Evolutionary conservation across 352 stramenopile genomes (phyloP), one percentile per base, ranked within the genome.

Genomic region (Pythium brassicae): DNA sequence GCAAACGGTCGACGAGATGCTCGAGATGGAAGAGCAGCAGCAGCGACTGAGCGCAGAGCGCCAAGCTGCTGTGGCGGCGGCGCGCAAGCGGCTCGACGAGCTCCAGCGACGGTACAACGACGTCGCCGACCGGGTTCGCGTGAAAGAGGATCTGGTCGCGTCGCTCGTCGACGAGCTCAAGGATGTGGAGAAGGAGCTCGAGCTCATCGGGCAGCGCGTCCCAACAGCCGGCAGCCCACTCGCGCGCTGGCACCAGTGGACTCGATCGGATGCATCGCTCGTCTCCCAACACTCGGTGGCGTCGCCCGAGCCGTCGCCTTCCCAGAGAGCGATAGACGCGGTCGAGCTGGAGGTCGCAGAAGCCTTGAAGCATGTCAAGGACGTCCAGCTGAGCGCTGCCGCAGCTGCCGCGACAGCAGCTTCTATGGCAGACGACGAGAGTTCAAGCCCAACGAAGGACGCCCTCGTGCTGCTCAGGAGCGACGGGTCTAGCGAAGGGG

Each of bases 81-180:
- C 49, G 19, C 57, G 57, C 32, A 57, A 62, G 27, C 39, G 50
- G 9, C 46, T 74, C 2, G 71, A 83, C 4, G 72, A 83, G 45
- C 53, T 81, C 12, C 67, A 74, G 9, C 70, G 68, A 32, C 69
- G 71, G 20, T 59, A 75, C 51, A 63, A 66, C 19, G 78, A 84
- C 26, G 70, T 87, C 0, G 48, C 59, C 0, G 76, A 87, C 12
- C 66, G 78, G 6, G 78, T 86, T 53, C 52, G 62, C 2, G 61
- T 81, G 3, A 89, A 89, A 53, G 72, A 89, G 51, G 51, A 72
- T 11, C 55, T 67, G 4, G 63, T 87, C 43, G 63, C 74, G 14
- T 69, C 74, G 8, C 62, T 89, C 9, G 59, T 89, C 0, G 64
- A 68, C 3, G 78, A 89, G 54, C 61, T 89, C 4, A 81, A 80